A percentile compares a stretch with the other conserved stretches of the same genome.
These are phyloP conservation scores for Pilaira anomala DNA, from an alignment of 192 early-diverging fungal genomes.

Conservation along the genomic window DNA sequence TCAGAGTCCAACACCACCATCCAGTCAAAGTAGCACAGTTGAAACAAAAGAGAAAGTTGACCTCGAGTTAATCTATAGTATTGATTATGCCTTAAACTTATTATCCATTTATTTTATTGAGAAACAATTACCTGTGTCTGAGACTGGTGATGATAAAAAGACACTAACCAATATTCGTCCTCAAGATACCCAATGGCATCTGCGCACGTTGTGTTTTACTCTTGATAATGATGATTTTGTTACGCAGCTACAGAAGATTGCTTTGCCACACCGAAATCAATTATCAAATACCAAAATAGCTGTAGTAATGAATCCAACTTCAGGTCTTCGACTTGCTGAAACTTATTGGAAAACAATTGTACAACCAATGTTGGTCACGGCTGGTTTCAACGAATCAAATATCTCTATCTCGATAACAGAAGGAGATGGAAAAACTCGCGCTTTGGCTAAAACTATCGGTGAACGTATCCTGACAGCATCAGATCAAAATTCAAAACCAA, in stretches of 20 bases:
- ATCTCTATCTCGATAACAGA: conserved; percentile 25
- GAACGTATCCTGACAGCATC: conserved; percentile 5
- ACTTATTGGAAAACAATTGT: conserved; percentile 33
- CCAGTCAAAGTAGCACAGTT: no score
- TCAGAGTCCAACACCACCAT: no score
- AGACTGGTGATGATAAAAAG: background rate
- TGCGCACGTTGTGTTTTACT: background rate
- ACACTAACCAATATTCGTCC: background rate
- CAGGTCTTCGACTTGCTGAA: conserved; percentile 31
- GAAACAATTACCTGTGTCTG: background rate
- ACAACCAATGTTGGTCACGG: conserved; percentile 36
- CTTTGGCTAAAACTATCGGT: conserved; percentile 33
- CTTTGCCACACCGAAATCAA: background rate
- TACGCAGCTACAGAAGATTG: no score
- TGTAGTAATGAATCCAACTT: conserved; percentile 40
- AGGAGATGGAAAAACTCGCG: conserved; percentile 20
- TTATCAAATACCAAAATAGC: conserved; percentile 22
- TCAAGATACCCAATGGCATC: background rate
- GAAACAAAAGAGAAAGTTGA: background rate
- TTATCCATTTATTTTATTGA: background rate
- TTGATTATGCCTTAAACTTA: background rate
- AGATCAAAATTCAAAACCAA: background rate
- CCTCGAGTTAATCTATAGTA: background rate
- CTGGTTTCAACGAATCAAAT: conserved; percentile 10
- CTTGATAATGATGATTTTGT: background rate